phyloP scores from a whole-genome alignment of 2,329 filamentous ascomycete species.

The Zelopaecilomyces penicillatus region DNA sequence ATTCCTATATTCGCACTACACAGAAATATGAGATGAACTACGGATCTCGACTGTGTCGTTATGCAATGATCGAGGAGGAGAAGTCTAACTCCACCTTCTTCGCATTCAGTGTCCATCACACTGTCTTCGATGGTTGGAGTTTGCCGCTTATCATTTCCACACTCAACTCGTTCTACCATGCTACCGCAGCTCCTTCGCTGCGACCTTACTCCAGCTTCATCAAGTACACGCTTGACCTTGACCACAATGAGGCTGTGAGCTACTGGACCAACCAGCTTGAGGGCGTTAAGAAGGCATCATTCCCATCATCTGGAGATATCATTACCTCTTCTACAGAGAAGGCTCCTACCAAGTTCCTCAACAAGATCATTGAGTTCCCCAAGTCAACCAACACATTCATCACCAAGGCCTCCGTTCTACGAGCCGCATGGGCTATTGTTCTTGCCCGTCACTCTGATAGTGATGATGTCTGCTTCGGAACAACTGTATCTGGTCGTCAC shows the following conservation, averaged over 20 bases:
- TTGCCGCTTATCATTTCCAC: conserved; percentile 1
- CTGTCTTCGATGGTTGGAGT: conserved; percentile 6
- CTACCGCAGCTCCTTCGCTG: conserved; percentile 10
- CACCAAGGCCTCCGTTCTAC: conserved; percentile 12
- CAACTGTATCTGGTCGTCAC: conserved; percentile 11
- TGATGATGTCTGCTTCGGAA: conserved; percentile 15
- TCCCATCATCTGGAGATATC: conserved; percentile 7
- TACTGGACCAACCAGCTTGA: conserved; percentile 4
- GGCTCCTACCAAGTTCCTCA: not conserved
- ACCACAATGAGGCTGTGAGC: conserved; percentile 1
- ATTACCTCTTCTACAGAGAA: not conserved
- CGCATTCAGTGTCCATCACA: conserved; percentile 3
- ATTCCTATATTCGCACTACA: conserved; percentile 2
- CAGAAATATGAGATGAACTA: conserved; percentile 6
- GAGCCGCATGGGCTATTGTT: conserved; percentile 14
- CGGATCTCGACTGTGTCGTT: conserved; percentile 10
- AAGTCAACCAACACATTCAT: conserved; percentile 2
- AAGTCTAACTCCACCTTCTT: not conserved
- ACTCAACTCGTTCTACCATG: conserved; percentile 1
- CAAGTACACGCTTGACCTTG: conserved; percentile 3
- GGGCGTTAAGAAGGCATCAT: conserved; percentile 1
- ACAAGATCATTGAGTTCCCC: conserved; percentile 2
- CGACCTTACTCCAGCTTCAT: conserved; percentile 6
- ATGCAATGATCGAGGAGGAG: conserved; percentile 6
- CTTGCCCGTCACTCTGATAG: conserved; percentile 8